These are phyloP conservation scores for Hypoxylon crocopeplum DNA, from an alignment of 495 filamentous ascomycete species.

Conservation along the genomic window DNA sequence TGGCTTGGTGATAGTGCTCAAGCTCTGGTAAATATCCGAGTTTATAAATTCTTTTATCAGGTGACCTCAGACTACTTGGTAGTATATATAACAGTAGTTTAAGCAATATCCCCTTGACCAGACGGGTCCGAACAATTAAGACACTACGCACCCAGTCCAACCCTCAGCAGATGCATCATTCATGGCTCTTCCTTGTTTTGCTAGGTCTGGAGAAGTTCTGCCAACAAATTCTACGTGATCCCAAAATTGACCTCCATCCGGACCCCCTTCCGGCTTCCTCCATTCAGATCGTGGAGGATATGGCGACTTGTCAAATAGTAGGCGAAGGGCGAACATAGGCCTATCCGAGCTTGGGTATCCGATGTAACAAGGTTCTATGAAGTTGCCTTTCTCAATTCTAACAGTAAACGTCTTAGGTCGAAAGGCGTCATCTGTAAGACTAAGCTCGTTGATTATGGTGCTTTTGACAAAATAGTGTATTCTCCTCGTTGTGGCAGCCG, in stretches of 20 bases:
- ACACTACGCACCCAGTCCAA: constrained; percentile 26
- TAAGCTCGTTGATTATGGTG: constrained; percentile 24
- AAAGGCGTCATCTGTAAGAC: constrained; percentile 39
- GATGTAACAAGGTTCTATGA: constrained; percentile 27
- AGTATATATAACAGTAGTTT: no score
- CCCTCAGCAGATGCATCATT: constrained; percentile 8
- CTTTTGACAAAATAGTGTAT: constrained; percentile 7
- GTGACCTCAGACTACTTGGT: no score
- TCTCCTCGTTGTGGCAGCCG: constrained; percentile 15
- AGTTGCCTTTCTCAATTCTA: constrained; percentile 41
- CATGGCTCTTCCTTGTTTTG: constrained; percentile 19
- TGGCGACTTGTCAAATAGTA: constrained; percentile 42
- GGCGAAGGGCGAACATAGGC: constrained; percentile 32
- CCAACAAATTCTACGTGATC: constrained; percentile 36
- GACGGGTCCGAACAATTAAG: no score
- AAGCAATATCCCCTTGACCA: no score
- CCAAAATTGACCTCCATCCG: constrained; percentile 36
- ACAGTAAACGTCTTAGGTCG: constrained; percentile 37
- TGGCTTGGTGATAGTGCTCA: no score
- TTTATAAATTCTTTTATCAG: no score
- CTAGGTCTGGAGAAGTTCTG: constrained; percentile 19
- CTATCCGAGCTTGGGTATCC: not conserved
- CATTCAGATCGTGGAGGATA: constrained; percentile 41
- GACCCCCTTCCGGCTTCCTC: constrained; percentile 31
- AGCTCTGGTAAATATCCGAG: no score